Evolutionary conservation across 257 asterid genomes (phyloP).

Genomic region (Coffea canephora): DNA sequence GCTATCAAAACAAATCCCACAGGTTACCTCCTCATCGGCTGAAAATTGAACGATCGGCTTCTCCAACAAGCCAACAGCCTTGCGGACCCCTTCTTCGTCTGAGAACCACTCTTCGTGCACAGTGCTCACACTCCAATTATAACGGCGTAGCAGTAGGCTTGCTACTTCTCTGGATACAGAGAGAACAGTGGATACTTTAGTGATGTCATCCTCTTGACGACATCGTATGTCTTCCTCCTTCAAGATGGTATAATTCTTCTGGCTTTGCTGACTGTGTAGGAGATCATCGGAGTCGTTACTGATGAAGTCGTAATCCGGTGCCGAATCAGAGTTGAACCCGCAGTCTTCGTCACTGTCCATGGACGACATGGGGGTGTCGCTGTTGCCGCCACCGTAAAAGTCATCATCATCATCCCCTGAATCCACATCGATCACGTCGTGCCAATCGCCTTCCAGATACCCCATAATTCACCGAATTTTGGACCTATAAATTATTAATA

Average conservation of each 20-base stretch:
- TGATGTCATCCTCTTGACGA: slow-evolving; percentile 27
- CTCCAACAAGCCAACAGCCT: slow-evolving; percentile 69
- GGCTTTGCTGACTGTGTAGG: neutral
- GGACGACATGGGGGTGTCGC: neutral
- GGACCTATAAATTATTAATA: neutral
- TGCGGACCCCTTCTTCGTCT: slow-evolving; percentile 31
- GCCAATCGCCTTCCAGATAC: neutral
- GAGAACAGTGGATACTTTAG: slow-evolving; percentile 23
- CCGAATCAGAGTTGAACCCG: slow-evolving; percentile 9
- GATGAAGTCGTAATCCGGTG: neutral
- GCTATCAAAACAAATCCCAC: slow-evolving; percentile 85
- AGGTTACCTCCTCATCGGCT: slow-evolving; percentile 52
- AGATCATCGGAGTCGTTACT: neutral
- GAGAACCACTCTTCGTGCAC: slow-evolving; percentile 39
- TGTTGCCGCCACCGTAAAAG: neutral
- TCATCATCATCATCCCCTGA: slow-evolving; percentile 14
- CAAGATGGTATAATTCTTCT: slow-evolving; percentile 15
- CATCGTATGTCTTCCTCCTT: slow-evolving; percentile 28
- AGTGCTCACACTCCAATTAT: slow-evolving; percentile 24
- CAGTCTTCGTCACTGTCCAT: neutral
- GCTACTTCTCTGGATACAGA: slow-evolving; percentile 24
- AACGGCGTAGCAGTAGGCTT: slow-evolving; percentile 22
- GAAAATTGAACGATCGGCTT: slow-evolving; percentile 39
- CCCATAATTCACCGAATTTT: neutral
- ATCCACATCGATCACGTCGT: slow-evolving; percentile 13